Evolutionary conservation across 306 rosid genomes (phyloP).

Genomic region (Begonia loranthoides): DNA sequence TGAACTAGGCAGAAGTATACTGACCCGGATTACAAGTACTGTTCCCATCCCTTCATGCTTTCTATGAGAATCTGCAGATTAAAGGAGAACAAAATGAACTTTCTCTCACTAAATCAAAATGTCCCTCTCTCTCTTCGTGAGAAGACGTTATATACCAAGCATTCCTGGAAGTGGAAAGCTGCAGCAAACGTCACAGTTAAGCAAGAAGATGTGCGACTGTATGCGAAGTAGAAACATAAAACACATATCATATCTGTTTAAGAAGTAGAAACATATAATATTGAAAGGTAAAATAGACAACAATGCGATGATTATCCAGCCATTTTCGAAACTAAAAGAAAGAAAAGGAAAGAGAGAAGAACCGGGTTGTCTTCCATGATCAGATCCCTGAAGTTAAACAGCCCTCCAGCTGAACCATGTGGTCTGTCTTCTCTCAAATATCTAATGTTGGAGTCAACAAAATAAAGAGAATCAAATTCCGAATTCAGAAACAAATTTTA

Average conservation of each 20-base stretch:
- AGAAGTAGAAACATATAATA: slow-evolving; percentile 2
- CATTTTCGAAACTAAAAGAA: background rate
- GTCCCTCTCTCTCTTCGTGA: background rate
- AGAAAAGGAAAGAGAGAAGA: slow-evolving; percentile 15
- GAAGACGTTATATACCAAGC: slow-evolving; percentile 44
- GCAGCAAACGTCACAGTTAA: slow-evolving; percentile 90
- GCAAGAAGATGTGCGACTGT: slow-evolving; percentile 83
- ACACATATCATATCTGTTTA: background rate
- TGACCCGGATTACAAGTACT: slow-evolving; percentile 77
- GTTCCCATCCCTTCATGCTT: slow-evolving; percentile 88
- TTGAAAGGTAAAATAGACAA: background rate
- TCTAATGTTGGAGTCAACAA: slow-evolving; percentile 22
- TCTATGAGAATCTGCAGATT: slow-evolving; percentile 71
- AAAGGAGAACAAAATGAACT: background rate
- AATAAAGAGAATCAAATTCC: slow-evolving; percentile 8
- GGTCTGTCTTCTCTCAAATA: slow-evolving; percentile 91
- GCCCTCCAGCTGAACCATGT: slow-evolving; percentile 95
- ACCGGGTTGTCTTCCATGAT: slow-evolving; percentile 94
- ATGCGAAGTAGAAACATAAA: slow-evolving; percentile 17
- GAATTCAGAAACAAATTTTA: background rate
- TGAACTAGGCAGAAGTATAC: slow-evolving; percentile 4
- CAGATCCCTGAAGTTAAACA: slow-evolving; percentile 71
- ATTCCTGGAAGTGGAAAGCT: slow-evolving; percentile 86
- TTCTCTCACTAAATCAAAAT: background rate
- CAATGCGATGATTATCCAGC: too few relatives aligned